These are phyloP conservation scores for Plenodomus lindquistii DNA, from an alignment of 2,329 filamentous ascomycete species.

Conservation along the genomic window DNA sequence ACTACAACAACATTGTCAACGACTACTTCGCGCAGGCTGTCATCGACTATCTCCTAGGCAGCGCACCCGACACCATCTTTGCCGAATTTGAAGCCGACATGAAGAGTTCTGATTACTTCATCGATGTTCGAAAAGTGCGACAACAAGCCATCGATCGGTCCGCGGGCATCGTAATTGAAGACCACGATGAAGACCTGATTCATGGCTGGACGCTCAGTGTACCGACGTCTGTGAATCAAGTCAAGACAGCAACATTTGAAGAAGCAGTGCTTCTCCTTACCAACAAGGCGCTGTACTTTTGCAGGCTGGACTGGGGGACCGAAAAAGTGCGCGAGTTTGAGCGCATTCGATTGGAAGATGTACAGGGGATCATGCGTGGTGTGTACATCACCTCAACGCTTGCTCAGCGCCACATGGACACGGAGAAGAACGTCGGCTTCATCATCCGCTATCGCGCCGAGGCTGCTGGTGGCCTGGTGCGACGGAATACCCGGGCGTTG, in stretches of 20 bases:
- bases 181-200: slow-evolving; percentile 80
- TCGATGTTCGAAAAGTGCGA: slow-evolving; percentile 81
- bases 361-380: slow-evolving; percentile 75
- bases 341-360: slow-evolving; percentile 74
- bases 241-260: slow-evolving; percentile 73
- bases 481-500: slow-evolving; percentile 85
- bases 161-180: slow-evolving; percentile 76
- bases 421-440: slow-evolving; percentile 80
- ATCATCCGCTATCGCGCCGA: slow-evolving; percentile 76
- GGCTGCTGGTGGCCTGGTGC: slow-evolving; percentile 69
- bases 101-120: slow-evolving; percentile 88
- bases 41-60: slow-evolving; percentile 92
- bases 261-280: slow-evolving; percentile 89
- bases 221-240: slow-evolving; percentile 70
- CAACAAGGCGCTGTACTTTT: slow-evolving; percentile 81
- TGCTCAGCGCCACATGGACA: slow-evolving; percentile 75
- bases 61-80: slow-evolving; percentile 82
- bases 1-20: slow-evolving; percentile 88
- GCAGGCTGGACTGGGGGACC: slow-evolving; percentile 90
- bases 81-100: slow-evolving; percentile 93
- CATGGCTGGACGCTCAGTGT: slow-evolving; percentile 88
- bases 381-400: slow-evolving; percentile 91
- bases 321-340: slow-evolving; percentile 96
- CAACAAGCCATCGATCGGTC: slow-evolving; percentile 90
- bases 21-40: slow-evolving; percentile 96